Base-by-base conservation (phyloP, 139 green algal species). In the Pleodorina starrii region DNA sequence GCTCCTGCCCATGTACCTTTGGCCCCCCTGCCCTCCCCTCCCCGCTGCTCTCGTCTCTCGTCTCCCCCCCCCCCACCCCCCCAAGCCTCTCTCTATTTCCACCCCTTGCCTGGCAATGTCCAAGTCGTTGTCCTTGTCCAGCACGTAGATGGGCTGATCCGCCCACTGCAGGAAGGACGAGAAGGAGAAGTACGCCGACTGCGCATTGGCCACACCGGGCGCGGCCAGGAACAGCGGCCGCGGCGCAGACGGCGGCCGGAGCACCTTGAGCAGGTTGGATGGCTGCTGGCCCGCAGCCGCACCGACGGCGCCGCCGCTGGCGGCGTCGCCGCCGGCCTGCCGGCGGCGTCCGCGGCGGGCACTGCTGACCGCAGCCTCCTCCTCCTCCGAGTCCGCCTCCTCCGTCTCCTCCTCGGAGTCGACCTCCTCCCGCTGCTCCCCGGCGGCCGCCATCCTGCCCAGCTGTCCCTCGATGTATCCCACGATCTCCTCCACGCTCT, bases 101-200 rank as follows among this genome's bases (percentile, higher is more conserved):
- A 5, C 21, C 73, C 35, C 83, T 0, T 21, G 82, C 84, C 69
- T 82, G 4, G 4, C 57, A 25, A 98, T 94, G 89, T 96, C 93
- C 19, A 98, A 90, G 86, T 98, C 96, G 76, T 98, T 98, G 94
- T 98, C 96, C 91, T 98, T 98, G 91, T 98, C 96, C 73, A 98
- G 89, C 57, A 98, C 95, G 57, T 97, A 98, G 78, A 98, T 98
- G 60, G 96, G 96, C 92, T 98, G 95, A 68, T 94, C 95, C 59
- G 78, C 86, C 91, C 91, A 94, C 51, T 88, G 80, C 44, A 93
- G 90, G 59, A 66, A 90, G n/a, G 85, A 19, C 1, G 86, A 91
- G 87, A 97, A 97, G 71, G 82, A 89, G 86, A 97, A 97, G 50
- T 81, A 98, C 19, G 96, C 96, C 3, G 90, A 94, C 92, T 98